These are phyloP conservation scores for Ustilago crameri DNA, from an alignment of 1,284 basidiomycete genomes.

Conservation along the genomic window DNA sequence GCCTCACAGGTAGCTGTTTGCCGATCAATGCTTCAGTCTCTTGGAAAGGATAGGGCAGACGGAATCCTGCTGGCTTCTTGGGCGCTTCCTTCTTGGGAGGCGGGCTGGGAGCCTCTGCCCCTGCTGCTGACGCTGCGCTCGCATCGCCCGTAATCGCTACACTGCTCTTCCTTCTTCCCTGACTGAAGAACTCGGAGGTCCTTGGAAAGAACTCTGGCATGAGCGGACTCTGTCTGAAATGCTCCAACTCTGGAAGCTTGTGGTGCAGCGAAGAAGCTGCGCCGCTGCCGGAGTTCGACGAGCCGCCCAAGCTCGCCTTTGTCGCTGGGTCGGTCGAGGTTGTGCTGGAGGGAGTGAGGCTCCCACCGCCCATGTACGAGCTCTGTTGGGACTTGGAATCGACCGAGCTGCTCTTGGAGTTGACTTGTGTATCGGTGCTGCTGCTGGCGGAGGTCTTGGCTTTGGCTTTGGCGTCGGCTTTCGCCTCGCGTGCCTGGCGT, in stretches of 20 bases:
- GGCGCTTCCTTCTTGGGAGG: background rate
- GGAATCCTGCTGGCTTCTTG: slow-evolving; percentile 29
- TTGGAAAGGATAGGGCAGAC: slow-evolving; percentile 29
- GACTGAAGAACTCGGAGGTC: slow-evolving; percentile 50
- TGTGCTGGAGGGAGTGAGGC: slow-evolving; percentile 33
- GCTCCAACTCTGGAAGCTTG: slow-evolving; percentile 46
- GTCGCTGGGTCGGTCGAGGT: slow-evolving; percentile 15
- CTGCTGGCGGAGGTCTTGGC: background rate
- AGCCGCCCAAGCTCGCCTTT: slow-evolving; percentile 21
- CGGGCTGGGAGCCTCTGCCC: background rate
- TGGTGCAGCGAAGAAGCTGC: slow-evolving; percentile 17
- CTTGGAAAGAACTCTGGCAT: slow-evolving; percentile 46
- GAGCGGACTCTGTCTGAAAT: slow-evolving; percentile 43
- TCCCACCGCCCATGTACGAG: slow-evolving; percentile 29
- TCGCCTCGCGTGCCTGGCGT: slow-evolving; percentile 16
- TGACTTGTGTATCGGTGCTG: background rate
- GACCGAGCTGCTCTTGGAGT: slow-evolving; percentile 30
- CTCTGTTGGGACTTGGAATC: slow-evolving; percentile 35
- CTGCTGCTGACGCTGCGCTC: background rate
- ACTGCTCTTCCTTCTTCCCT: slow-evolving; percentile 32
- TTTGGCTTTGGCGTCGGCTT: slow-evolving; percentile 9
- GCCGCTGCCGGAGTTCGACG: slow-evolving; percentile 20
- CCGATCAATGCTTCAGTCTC: slow-evolving; percentile 31
- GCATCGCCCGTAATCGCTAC: slow-evolving; percentile 17
- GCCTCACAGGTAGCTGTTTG: slow-evolving; percentile 50